phyloP scores from a whole-genome alignment of 306 rosid species.

The Adenanthera pavonina region DNA sequence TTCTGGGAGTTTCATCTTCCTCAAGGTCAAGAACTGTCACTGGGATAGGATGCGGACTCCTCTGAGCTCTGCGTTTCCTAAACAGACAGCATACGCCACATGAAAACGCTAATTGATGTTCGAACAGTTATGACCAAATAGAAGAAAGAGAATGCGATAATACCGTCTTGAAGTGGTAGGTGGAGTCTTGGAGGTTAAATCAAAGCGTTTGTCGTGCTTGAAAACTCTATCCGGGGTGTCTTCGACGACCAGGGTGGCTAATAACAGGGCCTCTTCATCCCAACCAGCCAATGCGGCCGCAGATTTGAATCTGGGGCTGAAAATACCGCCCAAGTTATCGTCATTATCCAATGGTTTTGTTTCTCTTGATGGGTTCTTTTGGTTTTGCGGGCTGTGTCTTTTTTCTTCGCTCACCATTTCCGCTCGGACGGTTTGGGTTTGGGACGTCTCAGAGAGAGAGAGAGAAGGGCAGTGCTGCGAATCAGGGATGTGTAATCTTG shows the following conservation, averaged over 20 bases:
- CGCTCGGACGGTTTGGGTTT: not conserved
- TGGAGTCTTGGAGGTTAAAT: constrained; percentile 64
- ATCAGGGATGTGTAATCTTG: not conserved
- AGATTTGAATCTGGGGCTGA: constrained; percentile 89
- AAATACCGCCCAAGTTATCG: constrained; percentile 33
- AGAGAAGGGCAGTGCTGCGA: not conserved
- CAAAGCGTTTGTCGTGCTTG: constrained; percentile 57
- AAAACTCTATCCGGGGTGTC: constrained; percentile 79
- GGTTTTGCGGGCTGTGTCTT: constrained; percentile 43
- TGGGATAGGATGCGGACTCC: constrained; percentile 60
- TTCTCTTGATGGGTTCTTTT: constrained; percentile 28
- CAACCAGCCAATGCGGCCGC: constrained; percentile 96
- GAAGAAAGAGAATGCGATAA: not conserved
- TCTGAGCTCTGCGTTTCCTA: constrained; percentile 76
- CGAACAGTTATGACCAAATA: not conserved
- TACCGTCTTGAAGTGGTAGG: constrained; percentile 73
- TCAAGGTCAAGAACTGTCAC: constrained; percentile 73
- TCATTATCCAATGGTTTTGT: constrained; percentile 38
- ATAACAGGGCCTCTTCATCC: constrained; percentile 85
- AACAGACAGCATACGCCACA: not conserved
- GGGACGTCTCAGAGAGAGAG: not conserved
- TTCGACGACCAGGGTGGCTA: constrained; percentile 77
- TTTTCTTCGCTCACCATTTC: constrained; percentile 61
- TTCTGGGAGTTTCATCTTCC: constrained; percentile 54
- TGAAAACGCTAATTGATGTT: not conserved